These are phyloP conservation scores for Fusarium gaditjirri DNA, from an alignment of 2,329 filamentous ascomycete genomes.

Conservation along the genomic window DNA sequence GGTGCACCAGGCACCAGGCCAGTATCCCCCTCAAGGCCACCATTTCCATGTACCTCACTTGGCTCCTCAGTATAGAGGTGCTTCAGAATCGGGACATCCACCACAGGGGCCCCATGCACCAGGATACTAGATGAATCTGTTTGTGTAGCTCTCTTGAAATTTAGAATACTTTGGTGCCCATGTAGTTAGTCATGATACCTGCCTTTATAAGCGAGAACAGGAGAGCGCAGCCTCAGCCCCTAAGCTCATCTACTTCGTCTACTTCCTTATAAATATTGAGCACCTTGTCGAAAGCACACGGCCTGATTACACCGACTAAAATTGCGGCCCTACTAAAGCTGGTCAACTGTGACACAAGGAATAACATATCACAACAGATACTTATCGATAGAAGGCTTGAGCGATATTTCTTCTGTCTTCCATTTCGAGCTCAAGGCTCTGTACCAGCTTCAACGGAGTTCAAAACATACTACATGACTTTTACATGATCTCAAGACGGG, in stretches of 20 bases:
- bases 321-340: background rate
- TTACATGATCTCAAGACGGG: background rate
- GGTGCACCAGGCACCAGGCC: slow-evolving; percentile 9
- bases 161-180: background rate
- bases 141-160: background rate
- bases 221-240: background rate
- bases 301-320: background rate
- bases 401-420: background rate
- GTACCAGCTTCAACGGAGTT: background rate
- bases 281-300: background rate
- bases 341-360: background rate
- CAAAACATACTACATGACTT: background rate
- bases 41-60: slow-evolving; percentile 37
- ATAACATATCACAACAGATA: background rate
- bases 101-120: slow-evolving; percentile 16
- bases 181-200: background rate
- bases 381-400: background rate
- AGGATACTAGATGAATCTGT: background rate
- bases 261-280: background rate
- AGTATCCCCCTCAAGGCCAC: slow-evolving; percentile 17
- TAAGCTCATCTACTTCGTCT: background rate
- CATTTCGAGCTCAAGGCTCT: background rate
- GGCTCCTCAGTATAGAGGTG: slow-evolving; percentile 37
- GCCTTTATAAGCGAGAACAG: background rate
- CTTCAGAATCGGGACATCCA: slow-evolving; percentile 13